Evolutionary conservation across 2,329 filamentous ascomycete genomes (phyloP).

Genomic region (Endoconidiophora polonica): DNA sequence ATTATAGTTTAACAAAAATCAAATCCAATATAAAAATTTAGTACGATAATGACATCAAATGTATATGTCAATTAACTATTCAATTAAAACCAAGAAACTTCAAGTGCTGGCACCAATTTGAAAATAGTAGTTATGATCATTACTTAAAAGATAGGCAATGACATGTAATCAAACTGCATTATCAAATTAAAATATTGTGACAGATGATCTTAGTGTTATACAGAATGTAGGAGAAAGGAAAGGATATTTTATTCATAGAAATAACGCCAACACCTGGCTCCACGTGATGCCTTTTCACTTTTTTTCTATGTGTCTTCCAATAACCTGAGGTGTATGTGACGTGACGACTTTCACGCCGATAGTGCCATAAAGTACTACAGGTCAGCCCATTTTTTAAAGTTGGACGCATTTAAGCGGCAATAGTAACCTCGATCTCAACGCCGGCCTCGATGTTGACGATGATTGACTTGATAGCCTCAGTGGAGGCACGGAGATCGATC

Average conservation of each 20-base stretch:
- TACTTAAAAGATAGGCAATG: no score
- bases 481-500: conserved; percentile 94
- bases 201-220: no score
- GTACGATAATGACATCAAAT: no score
- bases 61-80: no score
- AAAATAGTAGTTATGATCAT: no score
- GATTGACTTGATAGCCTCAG: conserved; percentile 93
- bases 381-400: not conserved
- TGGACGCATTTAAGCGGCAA: conserved; percentile 49
- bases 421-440: conserved; percentile 87
- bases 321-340: not conserved
- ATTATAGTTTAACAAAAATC: no score
- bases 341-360: not conserved
- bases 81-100: no score
- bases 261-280: conserved; percentile 9
- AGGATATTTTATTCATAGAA: conserved; percentile 4
- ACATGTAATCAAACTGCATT: no score
- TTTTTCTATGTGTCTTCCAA: conserved; percentile 9
- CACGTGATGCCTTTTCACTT: conserved; percentile 8
- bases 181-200: no score
- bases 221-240: conserved; percentile 3
- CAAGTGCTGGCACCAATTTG: no score
- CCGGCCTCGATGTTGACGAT: conserved; percentile 92
- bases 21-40: no score
- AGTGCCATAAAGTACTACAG: not conserved